Percentiles rank a stretch among this genome's conserved stretches.
These are phyloP conservation scores for Sporisorium sorghi DNA, from an alignment of 1,284 basidiomycete genomes.

Conservation along the genomic window DNA sequence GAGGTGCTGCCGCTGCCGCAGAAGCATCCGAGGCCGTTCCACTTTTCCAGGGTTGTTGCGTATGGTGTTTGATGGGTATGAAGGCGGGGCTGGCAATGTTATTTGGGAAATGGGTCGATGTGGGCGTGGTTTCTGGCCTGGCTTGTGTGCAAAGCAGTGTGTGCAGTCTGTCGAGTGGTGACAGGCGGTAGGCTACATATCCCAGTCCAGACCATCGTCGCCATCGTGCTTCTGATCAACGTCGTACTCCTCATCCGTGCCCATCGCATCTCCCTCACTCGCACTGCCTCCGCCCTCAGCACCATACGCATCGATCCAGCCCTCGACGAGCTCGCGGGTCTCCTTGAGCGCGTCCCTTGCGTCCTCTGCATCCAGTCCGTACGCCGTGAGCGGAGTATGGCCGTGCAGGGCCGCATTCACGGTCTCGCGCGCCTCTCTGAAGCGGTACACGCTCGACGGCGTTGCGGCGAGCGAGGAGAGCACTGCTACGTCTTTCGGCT, in stretches of 20 bases:
- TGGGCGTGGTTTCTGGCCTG: no score
- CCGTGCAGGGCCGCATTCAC: constrained; percentile 49
- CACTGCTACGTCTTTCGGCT: constrained; percentile 37
- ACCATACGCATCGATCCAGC: constrained; percentile 55
- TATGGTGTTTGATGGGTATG: constrained; percentile 61
- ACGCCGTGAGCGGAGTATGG: constrained; percentile 50
- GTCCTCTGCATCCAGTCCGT: constrained; percentile 51
- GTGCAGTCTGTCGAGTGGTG: no score
- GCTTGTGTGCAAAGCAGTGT: no score
- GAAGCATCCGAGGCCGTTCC: constrained; percentile 87
- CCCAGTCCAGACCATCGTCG: constrained; percentile 46
- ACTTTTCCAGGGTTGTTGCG: constrained; percentile 80
- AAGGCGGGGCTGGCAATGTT: no score
- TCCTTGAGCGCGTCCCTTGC: constrained; percentile 61
- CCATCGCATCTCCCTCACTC: constrained; percentile 48
- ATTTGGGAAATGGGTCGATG: no score
- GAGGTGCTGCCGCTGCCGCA: constrained; percentile 79
- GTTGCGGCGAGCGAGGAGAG: constrained; percentile 52
- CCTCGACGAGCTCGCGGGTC: constrained; percentile 59
- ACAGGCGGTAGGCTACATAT: no score
- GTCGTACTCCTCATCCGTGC: constrained; percentile 61
- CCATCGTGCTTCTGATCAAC: constrained; percentile 45
- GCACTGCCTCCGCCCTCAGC: constrained; percentile 30
- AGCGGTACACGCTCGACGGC: constrained; percentile 43
- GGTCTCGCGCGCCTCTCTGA: constrained; percentile 42